phyloP scores from a whole-genome alignment of 371 early-diverging fungal species.

The Mortierella sp. region DNA sequence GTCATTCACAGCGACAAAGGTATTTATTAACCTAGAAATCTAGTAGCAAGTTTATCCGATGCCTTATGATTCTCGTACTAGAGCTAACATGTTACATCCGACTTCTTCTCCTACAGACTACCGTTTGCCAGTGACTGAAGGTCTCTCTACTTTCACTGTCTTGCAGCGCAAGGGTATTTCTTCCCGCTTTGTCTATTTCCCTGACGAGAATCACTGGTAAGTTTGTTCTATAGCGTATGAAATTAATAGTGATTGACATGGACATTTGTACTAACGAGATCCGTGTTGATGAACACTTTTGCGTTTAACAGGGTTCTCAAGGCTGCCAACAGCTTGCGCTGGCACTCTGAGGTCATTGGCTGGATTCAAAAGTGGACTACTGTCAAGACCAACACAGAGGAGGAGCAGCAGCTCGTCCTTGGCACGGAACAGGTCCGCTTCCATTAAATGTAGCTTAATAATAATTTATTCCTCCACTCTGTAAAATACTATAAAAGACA shows the following conservation, averaged over 20 bases:
- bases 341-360: constrained; percentile 79
- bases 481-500: not conserved
- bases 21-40: constrained; percentile 3
- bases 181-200: constrained; percentile 82
- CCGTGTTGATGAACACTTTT: not conserved
- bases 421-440: constrained; percentile 33
- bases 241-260: not conserved
- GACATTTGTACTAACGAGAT: not conserved
- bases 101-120: constrained; percentile 60
- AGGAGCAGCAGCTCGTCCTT: constrained; percentile 7
- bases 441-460: constrained; percentile 3
- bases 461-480: not conserved
- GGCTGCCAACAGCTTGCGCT: constrained; percentile 81
- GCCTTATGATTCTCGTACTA: too few species aligned
- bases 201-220: constrained; percentile 84
- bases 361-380: constrained; percentile 75
- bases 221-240: not conserved
- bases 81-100: not conserved
- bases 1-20: constrained; percentile 77
- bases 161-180: constrained; percentile 81
- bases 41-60: too few species aligned
- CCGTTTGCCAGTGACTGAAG: constrained; percentile 77
- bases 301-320: constrained; percentile 65
- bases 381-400: constrained; percentile 16
- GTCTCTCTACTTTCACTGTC: constrained; percentile 84